Conservation (phyloP, 2,329 filamentous ascomycete genomes). For the Elsinoe ampelina region DNA sequence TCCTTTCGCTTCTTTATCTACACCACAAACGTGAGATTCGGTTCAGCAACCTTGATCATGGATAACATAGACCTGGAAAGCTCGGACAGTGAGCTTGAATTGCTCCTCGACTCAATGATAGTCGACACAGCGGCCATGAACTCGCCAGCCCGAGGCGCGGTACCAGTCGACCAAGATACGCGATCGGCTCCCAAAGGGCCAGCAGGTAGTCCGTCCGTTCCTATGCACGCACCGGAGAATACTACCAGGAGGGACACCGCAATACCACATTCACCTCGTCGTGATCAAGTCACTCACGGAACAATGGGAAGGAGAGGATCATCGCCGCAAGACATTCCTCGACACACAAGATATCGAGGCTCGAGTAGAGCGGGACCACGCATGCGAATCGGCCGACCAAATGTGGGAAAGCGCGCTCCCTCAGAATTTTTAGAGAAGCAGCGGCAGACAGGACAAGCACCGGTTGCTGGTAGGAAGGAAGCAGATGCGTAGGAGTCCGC, state of each 20-base stretch:
- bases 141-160: no score
- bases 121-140: neutral
- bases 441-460: neutral
- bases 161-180: neutral
- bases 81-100: neutral
- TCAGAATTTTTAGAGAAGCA: neutral
- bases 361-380: neutral
- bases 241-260: neutral
- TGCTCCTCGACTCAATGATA: neutral
- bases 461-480: neutral
- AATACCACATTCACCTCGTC: neutral
- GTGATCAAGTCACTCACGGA: neutral
- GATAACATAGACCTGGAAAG: neutral
- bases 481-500: neutral
- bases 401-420: neutral
- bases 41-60: neutral
- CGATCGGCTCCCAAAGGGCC: neutral
- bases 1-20: constrained; percentile 7
- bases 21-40: neutral
- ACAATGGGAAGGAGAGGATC: neutral
- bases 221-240: neutral
- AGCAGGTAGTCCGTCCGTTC: neutral
- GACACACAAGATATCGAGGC: neutral
- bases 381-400: neutral
- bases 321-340: neutral